A percentile compares a stretch with the other conserved stretches of the same genome.
phyloP scores from a whole-genome alignment of 1,139 yeast genomes.

The Suhomyces wounanorum region DNA sequence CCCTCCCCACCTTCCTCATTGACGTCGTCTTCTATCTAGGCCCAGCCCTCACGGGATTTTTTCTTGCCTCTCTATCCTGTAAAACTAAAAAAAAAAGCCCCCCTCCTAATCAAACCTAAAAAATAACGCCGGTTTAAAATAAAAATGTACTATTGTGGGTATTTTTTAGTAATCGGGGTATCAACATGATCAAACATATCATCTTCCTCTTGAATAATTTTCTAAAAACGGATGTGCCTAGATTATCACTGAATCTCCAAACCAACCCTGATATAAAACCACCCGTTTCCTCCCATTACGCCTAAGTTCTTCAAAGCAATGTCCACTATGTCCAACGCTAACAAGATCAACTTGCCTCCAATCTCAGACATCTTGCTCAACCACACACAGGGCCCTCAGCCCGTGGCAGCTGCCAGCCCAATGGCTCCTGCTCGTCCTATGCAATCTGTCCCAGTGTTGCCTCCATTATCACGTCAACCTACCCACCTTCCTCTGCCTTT shows the following conservation, averaged over 20 bases:
- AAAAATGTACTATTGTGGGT: slow-evolving; percentile 4
- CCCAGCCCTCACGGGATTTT: neutral
- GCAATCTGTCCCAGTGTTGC: slow-evolving; percentile 11
- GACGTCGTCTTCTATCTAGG: neutral
- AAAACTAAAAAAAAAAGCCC: neutral
- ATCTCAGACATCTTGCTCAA: slow-evolving; percentile 36
- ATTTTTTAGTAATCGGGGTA: slow-evolving; percentile 12
- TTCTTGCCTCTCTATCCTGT: slow-evolving; percentile 1
- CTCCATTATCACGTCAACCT: slow-evolving; percentile 13
- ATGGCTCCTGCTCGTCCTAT: slow-evolving; percentile 3
- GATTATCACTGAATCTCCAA: slow-evolving; percentile 11
- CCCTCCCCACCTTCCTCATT: neutral
- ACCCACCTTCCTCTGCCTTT: slow-evolving; percentile 10
- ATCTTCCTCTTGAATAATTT: slow-evolving; percentile 9
- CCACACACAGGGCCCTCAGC: slow-evolving; percentile 6
- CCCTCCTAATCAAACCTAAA: slow-evolving; percentile 3
- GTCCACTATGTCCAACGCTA: slow-evolving; percentile 12
- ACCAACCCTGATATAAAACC: slow-evolving; percentile 8
- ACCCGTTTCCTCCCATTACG: neutral
- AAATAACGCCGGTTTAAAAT: slow-evolving; percentile 2
- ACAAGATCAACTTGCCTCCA: slow-evolving; percentile 39
- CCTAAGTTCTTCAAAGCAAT: neutral
- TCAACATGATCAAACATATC: slow-evolving; percentile 13
- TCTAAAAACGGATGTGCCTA: slow-evolving; percentile 13
- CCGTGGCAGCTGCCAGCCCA: neutral